Conservation (phyloP, 225 moss, liverwort and hornwort genomes). For the Sphagnum contortum region DNA sequence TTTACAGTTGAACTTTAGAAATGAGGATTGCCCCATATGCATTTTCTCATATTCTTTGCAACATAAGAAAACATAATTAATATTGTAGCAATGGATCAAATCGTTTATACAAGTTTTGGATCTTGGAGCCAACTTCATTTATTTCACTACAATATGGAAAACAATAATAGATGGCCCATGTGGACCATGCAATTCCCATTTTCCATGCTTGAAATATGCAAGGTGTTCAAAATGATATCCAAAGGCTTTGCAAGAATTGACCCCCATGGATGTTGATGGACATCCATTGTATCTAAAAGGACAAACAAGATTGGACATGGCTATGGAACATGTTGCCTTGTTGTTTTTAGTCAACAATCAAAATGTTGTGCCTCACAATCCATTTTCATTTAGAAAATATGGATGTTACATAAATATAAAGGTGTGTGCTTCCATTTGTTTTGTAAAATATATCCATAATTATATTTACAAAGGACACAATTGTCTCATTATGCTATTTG, state of each 20-base stretch:
- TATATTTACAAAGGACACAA: neutral
- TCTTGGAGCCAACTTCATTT: no score
- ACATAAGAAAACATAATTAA: no score
- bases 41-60: no score
- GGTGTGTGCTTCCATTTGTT: neutral
- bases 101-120: no score
- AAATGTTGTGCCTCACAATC: constrained; percentile 5
- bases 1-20: no score
- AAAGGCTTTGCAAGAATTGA: neutral
- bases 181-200: neutral
- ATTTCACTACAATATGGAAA: neutral
- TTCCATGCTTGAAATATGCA: no score
- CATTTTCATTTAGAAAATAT: constrained; percentile 4
- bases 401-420: constrained; percentile 8
- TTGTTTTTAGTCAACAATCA: neutral
- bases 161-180: neutral
- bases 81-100: no score
- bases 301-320: constrained; percentile 1
- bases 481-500: no score
- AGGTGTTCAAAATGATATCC: no score
- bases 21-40: no score
- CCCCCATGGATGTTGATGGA: constrained; percentile 5
- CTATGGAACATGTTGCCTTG: neutral
- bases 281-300: neutral
- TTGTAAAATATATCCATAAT: constrained; percentile 7